Evolutionary conservation across 192 early-diverging fungal genomes (phyloP).

Genomic region (Coemansia sp.): DNA sequence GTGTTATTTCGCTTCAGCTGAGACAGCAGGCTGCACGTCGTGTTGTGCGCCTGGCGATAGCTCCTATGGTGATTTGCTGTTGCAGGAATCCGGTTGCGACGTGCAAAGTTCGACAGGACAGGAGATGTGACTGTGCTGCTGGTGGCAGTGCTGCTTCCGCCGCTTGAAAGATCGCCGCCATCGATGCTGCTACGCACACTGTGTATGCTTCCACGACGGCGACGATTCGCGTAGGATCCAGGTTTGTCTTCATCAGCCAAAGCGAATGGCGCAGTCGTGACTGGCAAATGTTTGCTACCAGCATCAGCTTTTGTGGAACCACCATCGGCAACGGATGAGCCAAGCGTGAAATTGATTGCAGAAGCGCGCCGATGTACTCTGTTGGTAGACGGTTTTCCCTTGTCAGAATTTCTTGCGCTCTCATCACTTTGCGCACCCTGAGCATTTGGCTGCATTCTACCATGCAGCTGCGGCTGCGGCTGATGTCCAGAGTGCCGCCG

Average conservation of each 20-base stretch:
- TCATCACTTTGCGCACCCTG: background rate
- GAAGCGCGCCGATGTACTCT: background rate
- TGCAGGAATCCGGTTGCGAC: background rate
- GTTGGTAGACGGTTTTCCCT: too few species aligned
- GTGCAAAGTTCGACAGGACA: background rate
- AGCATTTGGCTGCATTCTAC: background rate
- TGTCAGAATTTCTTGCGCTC: background rate
- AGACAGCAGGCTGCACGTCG: background rate
- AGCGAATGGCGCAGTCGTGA: background rate
- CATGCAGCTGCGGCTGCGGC: slow-evolving; percentile 3
- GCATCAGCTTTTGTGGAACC: too few species aligned
- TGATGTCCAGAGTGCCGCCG: background rate
- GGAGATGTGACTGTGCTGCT: slow-evolving; percentile 29
- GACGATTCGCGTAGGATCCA: slow-evolving; percentile 20
- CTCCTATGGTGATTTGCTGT: background rate
- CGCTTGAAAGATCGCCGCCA: slow-evolving; percentile 1
- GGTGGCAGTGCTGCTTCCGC: slow-evolving; percentile 27
- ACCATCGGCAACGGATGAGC: background rate
- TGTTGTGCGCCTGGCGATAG: background rate
- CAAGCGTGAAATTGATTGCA: slow-evolving; percentile 9
- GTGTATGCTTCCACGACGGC: slow-evolving; percentile 19
- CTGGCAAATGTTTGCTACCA: too few species aligned
- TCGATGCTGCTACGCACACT: background rate
- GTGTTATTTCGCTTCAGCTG: slow-evolving; percentile 31
- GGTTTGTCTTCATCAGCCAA: slow-evolving; percentile 7